phyloP scores from a whole-genome alignment of 2,329 filamentous ascomycete species.

The Decorospora gaudefroyi region DNA sequence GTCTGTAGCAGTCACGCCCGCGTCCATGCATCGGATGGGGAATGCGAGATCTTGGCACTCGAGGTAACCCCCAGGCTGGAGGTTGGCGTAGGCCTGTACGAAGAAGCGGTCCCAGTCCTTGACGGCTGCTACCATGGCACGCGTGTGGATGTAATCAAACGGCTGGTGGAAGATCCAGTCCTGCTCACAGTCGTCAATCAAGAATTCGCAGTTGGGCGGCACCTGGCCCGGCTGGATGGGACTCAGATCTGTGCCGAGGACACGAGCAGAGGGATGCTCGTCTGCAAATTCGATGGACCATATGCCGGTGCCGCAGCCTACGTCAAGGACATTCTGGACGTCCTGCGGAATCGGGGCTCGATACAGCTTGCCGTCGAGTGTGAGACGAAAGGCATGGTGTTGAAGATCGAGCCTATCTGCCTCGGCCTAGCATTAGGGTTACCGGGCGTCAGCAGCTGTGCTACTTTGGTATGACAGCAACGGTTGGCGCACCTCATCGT shows the following conservation, averaged over 20 bases:
- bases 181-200: slow-evolving; percentile 48
- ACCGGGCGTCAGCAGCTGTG: slow-evolving; percentile 11
- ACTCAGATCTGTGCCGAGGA: slow-evolving; percentile 44
- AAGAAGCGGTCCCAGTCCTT: slow-evolving; percentile 59
- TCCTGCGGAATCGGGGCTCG: slow-evolving; percentile 33
- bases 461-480: neutral
- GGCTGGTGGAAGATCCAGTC: slow-evolving; percentile 60
- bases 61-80: slow-evolving; percentile 57
- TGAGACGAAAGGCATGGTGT: slow-evolving; percentile 43
- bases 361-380: slow-evolving; percentile 38
- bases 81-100: slow-evolving; percentile 44
- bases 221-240: slow-evolving; percentile 40
- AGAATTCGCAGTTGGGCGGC: slow-evolving; percentile 42
- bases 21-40: slow-evolving; percentile 31
- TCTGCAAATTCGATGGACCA: slow-evolving; percentile 43
- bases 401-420: slow-evolving; percentile 41
- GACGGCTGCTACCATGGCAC: slow-evolving; percentile 59
- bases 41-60: slow-evolving; percentile 54
- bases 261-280: slow-evolving; percentile 39
- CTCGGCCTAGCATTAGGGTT: slow-evolving; percentile 27
- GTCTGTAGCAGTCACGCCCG: slow-evolving; percentile 25
- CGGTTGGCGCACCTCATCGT: slow-evolving; percentile 35
- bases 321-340: slow-evolving; percentile 40
- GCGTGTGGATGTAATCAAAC: slow-evolving; percentile 63
- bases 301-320: slow-evolving; percentile 43